These are phyloP conservation scores for Microdochium paspali DNA, from an alignment of 2,329 filamentous ascomycete species.

Conservation along the genomic window DNA sequence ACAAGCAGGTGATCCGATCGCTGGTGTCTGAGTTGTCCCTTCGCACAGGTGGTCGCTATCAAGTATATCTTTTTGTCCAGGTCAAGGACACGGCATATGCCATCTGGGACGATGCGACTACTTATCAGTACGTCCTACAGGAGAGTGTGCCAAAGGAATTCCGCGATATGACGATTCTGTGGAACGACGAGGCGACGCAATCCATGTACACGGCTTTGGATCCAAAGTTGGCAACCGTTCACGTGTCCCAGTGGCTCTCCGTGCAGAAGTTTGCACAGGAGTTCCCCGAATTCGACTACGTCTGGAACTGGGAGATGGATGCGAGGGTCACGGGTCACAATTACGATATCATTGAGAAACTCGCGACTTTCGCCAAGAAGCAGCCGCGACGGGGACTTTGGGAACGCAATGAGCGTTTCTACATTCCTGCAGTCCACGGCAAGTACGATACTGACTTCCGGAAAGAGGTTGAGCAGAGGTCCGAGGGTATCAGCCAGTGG, in stretches of 20 bases:
- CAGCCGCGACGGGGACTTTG: constrained; percentile 65
- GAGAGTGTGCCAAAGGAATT: constrained; percentile 62
- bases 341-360: constrained; percentile 65
- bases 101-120: constrained; percentile 48
- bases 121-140: constrained; percentile 50
- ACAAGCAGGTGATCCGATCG: constrained; percentile 69
- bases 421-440: constrained; percentile 60
- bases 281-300: constrained; percentile 69
- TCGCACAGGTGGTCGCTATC: constrained; percentile 70
- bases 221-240: constrained; percentile 40
- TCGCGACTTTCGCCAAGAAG: constrained; percentile 51
- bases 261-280: constrained; percentile 68
- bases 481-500: constrained; percentile 54
- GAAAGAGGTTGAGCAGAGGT: constrained; percentile 45
- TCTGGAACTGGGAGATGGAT: constrained; percentile 88
- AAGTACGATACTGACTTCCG: constrained; percentile 60
- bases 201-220: constrained; percentile 70
- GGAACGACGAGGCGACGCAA: constrained; percentile 66
- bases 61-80: constrained; percentile 72
- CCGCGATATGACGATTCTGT: constrained; percentile 60
- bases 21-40: constrained; percentile 70
- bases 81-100: constrained; percentile 54
- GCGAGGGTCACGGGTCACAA: constrained; percentile 71
- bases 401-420: constrained; percentile 66
- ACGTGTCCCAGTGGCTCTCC: constrained; percentile 58